These are phyloP conservation scores for Colletotrichum viniferum DNA, from an alignment of 2,329 filamentous ascomycete genomes.

Conservation along the genomic window DNA sequence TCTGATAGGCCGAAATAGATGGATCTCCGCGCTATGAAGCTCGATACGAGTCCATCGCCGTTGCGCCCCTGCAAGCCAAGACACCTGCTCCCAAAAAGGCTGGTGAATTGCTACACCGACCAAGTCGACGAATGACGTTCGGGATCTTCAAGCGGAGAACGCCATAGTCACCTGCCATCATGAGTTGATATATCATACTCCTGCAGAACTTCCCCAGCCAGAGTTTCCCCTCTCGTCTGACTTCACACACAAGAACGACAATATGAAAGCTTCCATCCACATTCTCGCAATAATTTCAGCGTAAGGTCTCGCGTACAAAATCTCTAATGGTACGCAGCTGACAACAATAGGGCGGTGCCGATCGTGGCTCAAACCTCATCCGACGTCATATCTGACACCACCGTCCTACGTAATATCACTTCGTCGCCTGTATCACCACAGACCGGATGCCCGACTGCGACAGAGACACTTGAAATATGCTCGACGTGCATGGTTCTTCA, in stretches of 20 bases:
- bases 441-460: constrained; percentile 37
- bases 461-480: constrained; percentile 33
- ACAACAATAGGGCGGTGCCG: neutral
- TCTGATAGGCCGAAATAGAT: neutral
- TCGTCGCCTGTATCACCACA: neutral
- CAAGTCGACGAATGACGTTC: neutral
- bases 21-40: neutral
- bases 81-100: neutral
- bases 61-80: neutral
- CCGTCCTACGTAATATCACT: neutral
- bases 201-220: neutral
- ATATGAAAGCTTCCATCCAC: neutral
- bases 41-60: neutral
- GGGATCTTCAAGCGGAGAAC: neutral
- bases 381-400: neutral
- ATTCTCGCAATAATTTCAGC: neutral
- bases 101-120: neutral
- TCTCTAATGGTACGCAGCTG: fast-evolving
- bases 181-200: neutral
- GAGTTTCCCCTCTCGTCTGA: neutral
- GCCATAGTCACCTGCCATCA: neutral
- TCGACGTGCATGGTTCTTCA: constrained; percentile 34
- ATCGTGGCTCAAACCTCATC: neutral
- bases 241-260: too few species aligned
- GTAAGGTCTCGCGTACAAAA: fast-evolving